A percentile compares a stretch with the other conserved stretches of the same genome.
Evolutionary conservation across 768 basidiomycete species (phyloP).

Genomic region (Arthromyces matolae): DNA sequence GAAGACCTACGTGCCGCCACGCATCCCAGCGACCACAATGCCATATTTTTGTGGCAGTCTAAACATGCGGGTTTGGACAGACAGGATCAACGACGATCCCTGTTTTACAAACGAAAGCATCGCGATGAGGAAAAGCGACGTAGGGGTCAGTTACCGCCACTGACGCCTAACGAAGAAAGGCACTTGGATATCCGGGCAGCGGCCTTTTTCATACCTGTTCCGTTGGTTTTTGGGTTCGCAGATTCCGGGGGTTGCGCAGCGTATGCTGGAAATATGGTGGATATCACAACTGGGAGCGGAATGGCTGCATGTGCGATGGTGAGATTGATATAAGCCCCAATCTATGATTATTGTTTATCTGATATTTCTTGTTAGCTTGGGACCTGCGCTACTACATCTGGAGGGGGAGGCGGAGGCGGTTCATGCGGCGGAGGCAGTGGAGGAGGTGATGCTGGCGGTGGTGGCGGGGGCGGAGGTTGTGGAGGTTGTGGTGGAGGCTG

Average conservation of each 20-base stretch:
- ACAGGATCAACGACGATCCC: slow-evolving; percentile 19
- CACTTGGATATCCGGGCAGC: slow-evolving; percentile 19
- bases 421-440: too few species aligned
- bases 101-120: slow-evolving; percentile 22
- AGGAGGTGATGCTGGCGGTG: too few species aligned
- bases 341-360: too few species aligned
- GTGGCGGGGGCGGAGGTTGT: too few species aligned
- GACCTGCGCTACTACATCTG: too few species aligned
- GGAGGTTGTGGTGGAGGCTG: too few species aligned
- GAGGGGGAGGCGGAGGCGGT: too few species aligned
- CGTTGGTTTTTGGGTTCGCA: slow-evolving; percentile 19
- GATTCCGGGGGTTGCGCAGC: slow-evolving; percentile 3
- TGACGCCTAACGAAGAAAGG: slow-evolving; percentile 8
- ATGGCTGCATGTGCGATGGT: slow-evolving; percentile 26
- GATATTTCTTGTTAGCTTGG: too few species aligned
- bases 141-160: slow-evolving; percentile 15
- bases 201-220: slow-evolving; percentile 40
- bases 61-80: slow-evolving; percentile 17
- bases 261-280: slow-evolving; percentile 7
- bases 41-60: slow-evolving; percentile 34
- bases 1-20: slow-evolving; percentile 43
- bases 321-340: too few species aligned
- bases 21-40: slow-evolving; percentile 54
- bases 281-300: slow-evolving; percentile 17
- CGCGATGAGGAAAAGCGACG: slow-evolving; percentile 21